Evolutionary conservation across 1,139 yeast species (phyloP).

Genomic region (Pichia sp.): DNA sequence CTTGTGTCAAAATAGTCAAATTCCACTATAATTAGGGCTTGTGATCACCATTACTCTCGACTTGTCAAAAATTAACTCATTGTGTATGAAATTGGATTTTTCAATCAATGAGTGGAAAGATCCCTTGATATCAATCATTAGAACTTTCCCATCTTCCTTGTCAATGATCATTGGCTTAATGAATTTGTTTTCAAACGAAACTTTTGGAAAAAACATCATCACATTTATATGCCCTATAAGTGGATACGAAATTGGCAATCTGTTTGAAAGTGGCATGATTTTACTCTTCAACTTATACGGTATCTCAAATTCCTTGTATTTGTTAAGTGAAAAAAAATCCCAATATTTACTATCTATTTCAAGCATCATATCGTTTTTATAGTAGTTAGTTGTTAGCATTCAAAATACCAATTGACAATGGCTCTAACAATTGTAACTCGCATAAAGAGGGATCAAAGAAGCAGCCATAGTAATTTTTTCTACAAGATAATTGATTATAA

Average conservation of each 20-base stretch:
- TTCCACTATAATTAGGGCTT: constrained; percentile 52
- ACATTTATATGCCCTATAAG: constrained; percentile 39
- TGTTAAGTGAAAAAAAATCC: constrained; percentile 38
- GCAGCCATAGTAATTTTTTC: constrained; percentile 3
- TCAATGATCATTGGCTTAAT: constrained; percentile 37
- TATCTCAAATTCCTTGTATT: constrained; percentile 42
- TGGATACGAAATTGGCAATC: constrained; percentile 25
- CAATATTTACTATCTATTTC: constrained; percentile 39
- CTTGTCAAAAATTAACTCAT: constrained; percentile 30
- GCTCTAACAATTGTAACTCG: constrained; percentile 8
- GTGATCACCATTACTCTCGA: constrained; percentile 40
- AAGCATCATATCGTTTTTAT: constrained; percentile 33
- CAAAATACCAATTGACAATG: constrained; percentile 32
- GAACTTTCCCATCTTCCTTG: constrained; percentile 15
- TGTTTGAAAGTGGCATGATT: constrained; percentile 20
- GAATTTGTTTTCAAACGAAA: constrained; percentile 34
- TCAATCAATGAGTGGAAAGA: constrained; percentile 39
- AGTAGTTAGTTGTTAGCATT: constrained; percentile 37
- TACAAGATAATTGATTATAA: background rate
- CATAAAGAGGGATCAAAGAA: constrained; percentile 3
- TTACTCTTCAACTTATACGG: constrained; percentile 37
- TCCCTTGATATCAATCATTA: constrained; percentile 25
- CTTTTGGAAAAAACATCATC: constrained; percentile 36
- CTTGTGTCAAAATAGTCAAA: constrained; percentile 44
- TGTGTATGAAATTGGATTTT: constrained; percentile 33